phyloP scores from a whole-genome alignment of 257 asterid species.

The Primulina eburnea region DNA sequence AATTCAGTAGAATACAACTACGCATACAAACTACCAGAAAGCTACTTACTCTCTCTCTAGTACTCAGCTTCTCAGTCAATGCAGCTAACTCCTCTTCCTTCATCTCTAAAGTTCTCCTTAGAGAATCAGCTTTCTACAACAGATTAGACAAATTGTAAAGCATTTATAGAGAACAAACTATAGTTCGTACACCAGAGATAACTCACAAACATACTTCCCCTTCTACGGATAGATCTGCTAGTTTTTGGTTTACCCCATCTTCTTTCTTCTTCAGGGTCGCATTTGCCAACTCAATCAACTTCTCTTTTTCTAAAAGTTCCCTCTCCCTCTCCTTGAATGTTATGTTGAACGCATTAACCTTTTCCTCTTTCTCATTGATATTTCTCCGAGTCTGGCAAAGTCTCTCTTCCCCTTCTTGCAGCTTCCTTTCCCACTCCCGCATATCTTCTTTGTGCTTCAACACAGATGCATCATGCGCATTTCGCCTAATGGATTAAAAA shows the following conservation, averaged over 20 bases:
- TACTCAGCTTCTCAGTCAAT: slow-evolving; percentile 59
- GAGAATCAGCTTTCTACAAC: slow-evolving; percentile 64
- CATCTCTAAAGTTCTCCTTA: slow-evolving; percentile 46
- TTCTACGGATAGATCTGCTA: slow-evolving; percentile 42
- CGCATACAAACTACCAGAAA: slow-evolving; percentile 12
- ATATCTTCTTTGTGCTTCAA: slow-evolving; percentile 66
- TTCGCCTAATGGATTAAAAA: slow-evolving; percentile 46
- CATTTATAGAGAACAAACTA: not conserved
- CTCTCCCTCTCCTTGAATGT: slow-evolving; percentile 51
- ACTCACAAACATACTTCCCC: slow-evolving; percentile 64
- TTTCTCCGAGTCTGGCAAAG: slow-evolving; percentile 59
- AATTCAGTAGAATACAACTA: slow-evolving; percentile 2
- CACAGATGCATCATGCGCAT: slow-evolving; percentile 58
- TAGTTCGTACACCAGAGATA: not conserved
- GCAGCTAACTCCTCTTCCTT: slow-evolving; percentile 54
- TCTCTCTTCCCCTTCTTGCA: slow-evolving; percentile 88
- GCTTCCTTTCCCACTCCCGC: slow-evolving; percentile 68
- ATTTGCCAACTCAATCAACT: slow-evolving; percentile 42
- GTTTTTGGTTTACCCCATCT: slow-evolving; percentile 46
- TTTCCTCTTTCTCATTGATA: slow-evolving; percentile 77
- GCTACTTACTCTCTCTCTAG: slow-evolving; percentile 72
- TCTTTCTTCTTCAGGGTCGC: slow-evolving; percentile 55
- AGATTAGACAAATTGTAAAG: slow-evolving; percentile 22
- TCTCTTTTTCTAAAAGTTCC: slow-evolving; percentile 53
- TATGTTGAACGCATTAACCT: slow-evolving; percentile 43